Conservation (phyloP, 192 early-diverging fungal genomes). For the Coemansia sp. region DNA sequence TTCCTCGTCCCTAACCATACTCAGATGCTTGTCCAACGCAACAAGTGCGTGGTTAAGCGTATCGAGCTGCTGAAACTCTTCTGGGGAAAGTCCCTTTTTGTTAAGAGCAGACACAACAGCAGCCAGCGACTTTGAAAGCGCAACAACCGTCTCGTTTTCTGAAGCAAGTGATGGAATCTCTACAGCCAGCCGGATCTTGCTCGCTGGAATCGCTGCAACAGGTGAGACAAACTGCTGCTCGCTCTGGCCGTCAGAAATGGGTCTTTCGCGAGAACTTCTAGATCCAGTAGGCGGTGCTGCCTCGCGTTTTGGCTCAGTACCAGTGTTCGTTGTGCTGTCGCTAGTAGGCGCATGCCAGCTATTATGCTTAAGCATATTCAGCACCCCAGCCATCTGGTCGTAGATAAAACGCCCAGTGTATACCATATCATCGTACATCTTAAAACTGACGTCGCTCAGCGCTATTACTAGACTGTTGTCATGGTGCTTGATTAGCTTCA, state of each 20-base stretch:
- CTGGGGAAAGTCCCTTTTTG: conserved; percentile 38
- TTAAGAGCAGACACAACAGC: conserved; percentile 38
- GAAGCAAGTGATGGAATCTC: conserved; percentile 49
- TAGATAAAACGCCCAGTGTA: conserved; percentile 50
- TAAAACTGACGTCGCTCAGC: conserved; percentile 59
- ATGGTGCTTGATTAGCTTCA: conserved; percentile 57
- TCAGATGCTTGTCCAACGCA: conserved; percentile 55
- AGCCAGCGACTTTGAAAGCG: conserved; percentile 35
- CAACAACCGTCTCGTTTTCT: conserved; percentile 34
- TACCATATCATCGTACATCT: conserved; percentile 57
- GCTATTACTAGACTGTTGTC: conserved; percentile 51
- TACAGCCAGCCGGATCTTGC: conserved; percentile 35
- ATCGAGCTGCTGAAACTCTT: conserved; percentile 42
- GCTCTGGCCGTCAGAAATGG: neutral
- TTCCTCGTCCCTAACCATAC: conserved; percentile 50
- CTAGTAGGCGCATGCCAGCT: conserved; percentile 45
- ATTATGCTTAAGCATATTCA: conserved; percentile 55
- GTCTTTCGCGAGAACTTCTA: neutral
- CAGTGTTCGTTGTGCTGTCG: conserved; percentile 12
- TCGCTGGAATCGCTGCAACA: conserved; percentile 25
- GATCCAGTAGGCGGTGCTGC: neutral
- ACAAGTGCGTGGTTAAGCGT: conserved; percentile 54
- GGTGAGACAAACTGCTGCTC: neutral
- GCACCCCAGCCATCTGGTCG: conserved; percentile 53
- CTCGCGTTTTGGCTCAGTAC: conserved; percentile 3